Evolutionary conservation across 2,329 filamentous ascomycete genomes (phyloP).

Genomic region (Ceratocystis variospora): DNA sequence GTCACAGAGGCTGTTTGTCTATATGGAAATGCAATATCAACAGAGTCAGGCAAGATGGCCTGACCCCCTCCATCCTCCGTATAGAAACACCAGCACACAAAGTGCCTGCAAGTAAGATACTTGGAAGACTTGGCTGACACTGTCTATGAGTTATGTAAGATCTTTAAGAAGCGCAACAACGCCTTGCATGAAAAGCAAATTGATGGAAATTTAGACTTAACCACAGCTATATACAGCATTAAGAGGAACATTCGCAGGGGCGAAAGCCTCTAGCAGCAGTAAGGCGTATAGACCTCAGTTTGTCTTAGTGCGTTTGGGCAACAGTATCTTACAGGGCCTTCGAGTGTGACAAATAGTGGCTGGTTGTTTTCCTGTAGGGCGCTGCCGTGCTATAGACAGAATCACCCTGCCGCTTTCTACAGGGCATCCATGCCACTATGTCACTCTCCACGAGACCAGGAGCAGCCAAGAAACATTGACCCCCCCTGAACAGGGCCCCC

Average conservation of each 20-base stretch:
- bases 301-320: neutral
- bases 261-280: no score
- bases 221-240: no score
- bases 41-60: no score
- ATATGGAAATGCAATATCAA: no score
- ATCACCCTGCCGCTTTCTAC: neutral
- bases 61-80: no score
- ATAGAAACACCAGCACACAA: neutral
- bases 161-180: slow-evolving; percentile 1
- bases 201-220: neutral
- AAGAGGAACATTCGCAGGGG: no score
- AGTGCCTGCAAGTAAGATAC: neutral
- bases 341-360: no score
- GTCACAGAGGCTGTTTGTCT: no score
- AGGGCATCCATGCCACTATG: neutral
- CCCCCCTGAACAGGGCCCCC: neutral
- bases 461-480: neutral
- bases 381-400: neutral
- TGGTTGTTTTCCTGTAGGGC: neutral
- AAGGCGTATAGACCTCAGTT: no score
- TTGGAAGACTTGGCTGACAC: slow-evolving; percentile 7
- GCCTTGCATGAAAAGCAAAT: slow-evolving; percentile 7
- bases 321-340: neutral
- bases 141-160: neutral
- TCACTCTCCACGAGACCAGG: neutral